Evolutionary conservation across 192 early-diverging fungal genomes (phyloP).

Genomic region (Funneliformis mosseae): DNA sequence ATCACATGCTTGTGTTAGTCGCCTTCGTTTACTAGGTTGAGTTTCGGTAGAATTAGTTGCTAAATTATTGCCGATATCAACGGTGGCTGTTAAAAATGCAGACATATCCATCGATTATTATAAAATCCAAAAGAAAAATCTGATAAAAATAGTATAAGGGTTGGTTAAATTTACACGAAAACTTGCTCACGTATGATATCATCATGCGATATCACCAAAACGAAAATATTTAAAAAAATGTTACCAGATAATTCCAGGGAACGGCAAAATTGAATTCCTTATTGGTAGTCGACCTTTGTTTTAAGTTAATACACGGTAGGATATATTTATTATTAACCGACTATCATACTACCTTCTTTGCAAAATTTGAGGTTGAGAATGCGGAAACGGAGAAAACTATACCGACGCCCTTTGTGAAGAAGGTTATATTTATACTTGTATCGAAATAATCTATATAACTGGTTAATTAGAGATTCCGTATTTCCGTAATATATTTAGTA

Average conservation of each 20-base stretch:
- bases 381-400: neutral
- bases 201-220: neutral
- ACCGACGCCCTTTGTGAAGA: neutral
- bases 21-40: constrained; percentile 53
- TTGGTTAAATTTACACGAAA: too few species aligned
- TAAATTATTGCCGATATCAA: neutral
- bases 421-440: neutral
- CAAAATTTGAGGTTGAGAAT: neutral
- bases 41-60: neutral
- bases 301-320: neutral
- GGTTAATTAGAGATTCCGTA: neutral
- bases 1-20: constrained; percentile 73
- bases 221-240: neutral
- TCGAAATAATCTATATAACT: neutral
- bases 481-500: neutral
- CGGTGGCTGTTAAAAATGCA: neutral
- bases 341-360: neutral
- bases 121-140: neutral
- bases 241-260: neutral
- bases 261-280: neutral
- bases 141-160: neutral
- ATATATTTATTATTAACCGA: neutral
- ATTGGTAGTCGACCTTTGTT: neutral
- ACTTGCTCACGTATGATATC: too few species aligned
- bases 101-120: neutral